These are phyloP conservation scores for Aphanomyces cochlioides DNA, from an alignment of 352 stramenopile species.

Conservation along the genomic window DNA sequence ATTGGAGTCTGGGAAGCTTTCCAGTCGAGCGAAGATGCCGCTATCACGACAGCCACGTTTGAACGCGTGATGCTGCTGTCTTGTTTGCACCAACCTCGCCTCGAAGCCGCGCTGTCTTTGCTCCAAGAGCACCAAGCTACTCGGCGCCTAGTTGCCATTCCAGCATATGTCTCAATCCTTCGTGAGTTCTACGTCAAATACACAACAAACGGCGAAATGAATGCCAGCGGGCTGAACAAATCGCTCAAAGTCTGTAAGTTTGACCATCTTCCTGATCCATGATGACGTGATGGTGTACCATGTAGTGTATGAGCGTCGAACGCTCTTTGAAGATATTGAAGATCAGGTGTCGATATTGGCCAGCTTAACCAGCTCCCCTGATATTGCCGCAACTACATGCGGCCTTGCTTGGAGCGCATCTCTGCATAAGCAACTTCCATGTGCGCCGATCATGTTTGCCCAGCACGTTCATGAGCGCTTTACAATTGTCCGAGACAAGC, in stretches of 20 bases:
- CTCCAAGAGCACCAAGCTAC: conserved; percentile 50
- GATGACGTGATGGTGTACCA: background rate
- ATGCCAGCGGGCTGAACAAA: conserved; percentile 12
- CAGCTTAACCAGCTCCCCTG: background rate
- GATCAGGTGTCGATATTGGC: conserved; percentile 18
- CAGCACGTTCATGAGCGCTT: conserved; percentile 67
- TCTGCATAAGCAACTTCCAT: conserved; percentile 39
- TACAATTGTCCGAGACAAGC: conserved; percentile 66
- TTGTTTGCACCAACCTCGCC: conserved; percentile 48
- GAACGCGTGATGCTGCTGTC: conserved; percentile 63
- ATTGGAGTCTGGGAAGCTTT: conserved; percentile 51
- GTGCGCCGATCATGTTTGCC: conserved; percentile 59
- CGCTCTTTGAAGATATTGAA: conserved; percentile 48
- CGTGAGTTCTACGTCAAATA: conserved; percentile 79
- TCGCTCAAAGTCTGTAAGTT: conserved; percentile 24
- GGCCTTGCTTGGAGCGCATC: conserved; percentile 57
- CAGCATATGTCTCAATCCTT: conserved; percentile 65
- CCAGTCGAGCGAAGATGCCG: background rate
- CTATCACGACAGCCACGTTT: conserved; percentile 43
- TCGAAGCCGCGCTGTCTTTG: conserved; percentile 39
- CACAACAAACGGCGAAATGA: conserved; percentile 31
- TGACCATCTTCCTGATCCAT: background rate
- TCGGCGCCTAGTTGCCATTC: conserved; percentile 46
- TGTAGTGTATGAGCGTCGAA: conserved; percentile 52
- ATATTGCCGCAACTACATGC: background rate